Percentiles rank a stretch among this genome's conserved stretches.
phyloP scores from a whole-genome alignment of 106 monocot genomes.

The Dendrobium nobile region DNA sequence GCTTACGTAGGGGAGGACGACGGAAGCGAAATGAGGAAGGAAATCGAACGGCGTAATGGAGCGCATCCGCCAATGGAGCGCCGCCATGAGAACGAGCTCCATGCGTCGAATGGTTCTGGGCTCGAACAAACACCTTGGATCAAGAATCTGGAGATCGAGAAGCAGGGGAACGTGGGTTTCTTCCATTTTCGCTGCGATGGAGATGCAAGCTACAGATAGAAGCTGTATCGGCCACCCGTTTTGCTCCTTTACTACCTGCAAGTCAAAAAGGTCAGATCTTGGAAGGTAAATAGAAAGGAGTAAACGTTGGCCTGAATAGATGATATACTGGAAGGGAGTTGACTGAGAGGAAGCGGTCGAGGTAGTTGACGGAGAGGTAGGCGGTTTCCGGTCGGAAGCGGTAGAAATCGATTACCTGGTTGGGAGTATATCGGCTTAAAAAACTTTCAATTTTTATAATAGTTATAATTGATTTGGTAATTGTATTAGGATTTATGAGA shows the following conservation, averaged over 20 bases:
- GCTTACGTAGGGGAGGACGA: not conserved
- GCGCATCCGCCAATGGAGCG: conserved; percentile 70
- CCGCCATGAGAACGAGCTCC: conserved; percentile 70
- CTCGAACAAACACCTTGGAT: conserved; percentile 47
- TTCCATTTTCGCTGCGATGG: conserved; percentile 84
- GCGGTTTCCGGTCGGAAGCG: conserved; percentile 53
- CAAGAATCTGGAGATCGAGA: conserved; percentile 44
- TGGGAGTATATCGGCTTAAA: not conserved
- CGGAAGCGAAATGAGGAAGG: conserved; percentile 31
- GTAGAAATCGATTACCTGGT: conserved; percentile 48
- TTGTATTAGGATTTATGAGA: not conserved
- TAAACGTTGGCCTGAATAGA: not conserved
- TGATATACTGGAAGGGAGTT: conserved; percentile 36
- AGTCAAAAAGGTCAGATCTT: not conserved
- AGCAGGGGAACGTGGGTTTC: conserved; percentile 60
- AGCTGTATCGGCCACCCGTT: conserved; percentile 62
- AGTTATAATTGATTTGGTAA: not conserved
- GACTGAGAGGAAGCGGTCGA: conserved; percentile 71
- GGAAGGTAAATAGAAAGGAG: not conserved
- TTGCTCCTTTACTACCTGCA: not conserved
- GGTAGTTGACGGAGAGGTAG: conserved; percentile 66
- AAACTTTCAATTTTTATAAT: not conserved
- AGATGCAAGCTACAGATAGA: conserved; percentile 68
- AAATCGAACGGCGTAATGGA: conserved; percentile 75
- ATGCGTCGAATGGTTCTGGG: conserved; percentile 45